Evolutionary conservation across 2,329 filamentous ascomycete genomes (phyloP).

Genomic region (Neofusicoccum umdonicola): DNA sequence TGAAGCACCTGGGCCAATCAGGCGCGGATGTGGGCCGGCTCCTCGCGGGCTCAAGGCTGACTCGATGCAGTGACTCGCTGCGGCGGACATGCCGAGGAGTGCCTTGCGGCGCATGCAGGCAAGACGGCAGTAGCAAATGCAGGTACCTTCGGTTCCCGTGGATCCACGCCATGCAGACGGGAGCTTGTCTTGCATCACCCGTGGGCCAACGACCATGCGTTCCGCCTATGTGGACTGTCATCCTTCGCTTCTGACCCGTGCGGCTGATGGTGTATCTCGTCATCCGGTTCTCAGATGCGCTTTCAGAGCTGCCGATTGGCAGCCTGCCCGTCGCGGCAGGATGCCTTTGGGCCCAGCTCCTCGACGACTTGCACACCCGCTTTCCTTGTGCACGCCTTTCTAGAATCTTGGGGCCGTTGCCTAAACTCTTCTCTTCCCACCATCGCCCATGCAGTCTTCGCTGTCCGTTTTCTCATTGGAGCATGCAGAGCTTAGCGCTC

Average conservation of each 20-base stretch:
- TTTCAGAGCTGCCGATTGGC: neutral
- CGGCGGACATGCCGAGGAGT: conserved; percentile 8
- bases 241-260: conserved; percentile 4
- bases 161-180: conserved; percentile 1
- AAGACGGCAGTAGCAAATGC: conserved; percentile 9
- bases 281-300: neutral
- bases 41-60: neutral
- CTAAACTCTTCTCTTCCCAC: neutral
- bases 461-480: neutral
- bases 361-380: neutral
- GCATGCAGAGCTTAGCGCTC: neutral
- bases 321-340: neutral
- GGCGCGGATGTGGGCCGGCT: neutral
- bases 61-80: neutral
- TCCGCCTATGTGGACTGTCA: neutral
- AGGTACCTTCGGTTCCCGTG: conserved; percentile 7
- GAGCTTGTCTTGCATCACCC: conserved; percentile 11
- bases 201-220: neutral
- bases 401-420: neutral
- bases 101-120: conserved; percentile 5
- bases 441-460: neutral
- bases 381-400: neutral
- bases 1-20: neutral
- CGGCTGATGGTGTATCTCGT: conserved; percentile 8
- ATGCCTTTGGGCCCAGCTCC: neutral